Conservation (phyloP, 2,329 filamentous ascomycete genomes). For the Penicillium sclerotigenum region DNA sequence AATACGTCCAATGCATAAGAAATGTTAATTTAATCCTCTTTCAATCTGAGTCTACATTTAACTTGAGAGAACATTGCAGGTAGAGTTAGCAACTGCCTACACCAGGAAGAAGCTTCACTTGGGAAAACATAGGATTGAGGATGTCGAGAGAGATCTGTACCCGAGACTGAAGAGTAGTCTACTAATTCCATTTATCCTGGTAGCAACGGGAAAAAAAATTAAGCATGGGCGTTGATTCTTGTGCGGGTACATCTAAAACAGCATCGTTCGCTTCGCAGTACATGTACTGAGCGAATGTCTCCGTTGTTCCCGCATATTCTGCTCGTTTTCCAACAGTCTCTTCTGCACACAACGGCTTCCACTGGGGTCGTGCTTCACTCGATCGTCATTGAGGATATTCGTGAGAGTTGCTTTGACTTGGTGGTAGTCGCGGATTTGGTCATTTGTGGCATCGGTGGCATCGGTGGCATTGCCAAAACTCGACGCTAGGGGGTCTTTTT, state of each 20-base stretch:
- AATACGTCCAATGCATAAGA: neutral
- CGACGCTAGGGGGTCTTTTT: neutral
- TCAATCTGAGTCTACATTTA: too few relatives aligned
- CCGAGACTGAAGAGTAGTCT: slow-evolving; percentile 1
- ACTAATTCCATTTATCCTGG: neutral
- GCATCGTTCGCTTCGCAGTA: neutral
- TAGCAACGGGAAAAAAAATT: neutral
- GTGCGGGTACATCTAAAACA: neutral
- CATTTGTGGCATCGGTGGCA: neutral
- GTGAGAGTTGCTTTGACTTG: slow-evolving; percentile 58
- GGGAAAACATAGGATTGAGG: slow-evolving; percentile 8
- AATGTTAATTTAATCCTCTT: neutral
- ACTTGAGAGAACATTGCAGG: neutral
- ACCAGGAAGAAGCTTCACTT: slow-evolving; percentile 12
- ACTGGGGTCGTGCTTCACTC: slow-evolving; percentile 50
- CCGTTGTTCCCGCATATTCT: slow-evolving; percentile 44
- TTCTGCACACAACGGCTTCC: slow-evolving; percentile 60
- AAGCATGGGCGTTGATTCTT: neutral
- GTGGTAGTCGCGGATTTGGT: slow-evolving; percentile 9
- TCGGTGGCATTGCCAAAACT: neutral
- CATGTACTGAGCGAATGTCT: neutral
- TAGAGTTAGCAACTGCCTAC: neutral
- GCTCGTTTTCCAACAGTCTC: slow-evolving; percentile 59
- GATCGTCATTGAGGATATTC: slow-evolving; percentile 60
- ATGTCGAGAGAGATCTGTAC: slow-evolving; percentile 2